Conservation (phyloP, 257 asterid species). For the Verbascum thapsus region DNA sequence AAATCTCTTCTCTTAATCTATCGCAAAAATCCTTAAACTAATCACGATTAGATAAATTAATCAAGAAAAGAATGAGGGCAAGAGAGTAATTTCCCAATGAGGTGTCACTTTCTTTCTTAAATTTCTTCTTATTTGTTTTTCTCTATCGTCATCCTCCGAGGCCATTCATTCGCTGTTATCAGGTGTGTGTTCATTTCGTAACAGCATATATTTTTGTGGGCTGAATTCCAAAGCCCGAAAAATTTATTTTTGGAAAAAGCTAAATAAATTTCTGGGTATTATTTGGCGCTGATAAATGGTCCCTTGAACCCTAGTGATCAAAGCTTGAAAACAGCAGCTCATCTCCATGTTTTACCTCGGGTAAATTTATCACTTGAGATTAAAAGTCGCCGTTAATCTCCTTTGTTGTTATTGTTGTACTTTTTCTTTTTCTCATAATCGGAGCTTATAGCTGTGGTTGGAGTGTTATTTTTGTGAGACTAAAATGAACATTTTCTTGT, state of each 20-base stretch:
- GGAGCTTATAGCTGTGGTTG: no score
- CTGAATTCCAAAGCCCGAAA: constrained; percentile 20
- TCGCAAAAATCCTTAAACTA: background rate
- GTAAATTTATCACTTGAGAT: constrained; percentile 12
- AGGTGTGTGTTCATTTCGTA: background rate
- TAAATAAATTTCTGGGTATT: no score
- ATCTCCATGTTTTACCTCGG: constrained; percentile 22
- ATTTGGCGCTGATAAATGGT: constrained; percentile 10
- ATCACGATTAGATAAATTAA: background rate
- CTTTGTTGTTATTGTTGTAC: background rate
- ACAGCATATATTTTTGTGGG: constrained; percentile 14
- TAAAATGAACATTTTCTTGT: background rate
- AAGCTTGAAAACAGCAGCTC: constrained; percentile 15
- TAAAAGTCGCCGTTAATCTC: background rate
- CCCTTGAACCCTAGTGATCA: constrained; percentile 27
- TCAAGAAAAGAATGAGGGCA: background rate
- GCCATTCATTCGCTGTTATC: constrained; percentile 22
- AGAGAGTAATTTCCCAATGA: background rate
- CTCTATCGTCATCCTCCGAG: constrained; percentile 27
- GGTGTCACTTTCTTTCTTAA: background rate
- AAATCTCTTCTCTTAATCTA: background rate
- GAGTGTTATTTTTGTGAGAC: no score
- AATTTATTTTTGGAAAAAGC: no score
- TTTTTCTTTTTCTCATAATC: background rate
- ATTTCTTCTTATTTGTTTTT: background rate